Conservation (phyloP, 805 yeast genomes). For the Lipomyces mesembrius region DNA sequence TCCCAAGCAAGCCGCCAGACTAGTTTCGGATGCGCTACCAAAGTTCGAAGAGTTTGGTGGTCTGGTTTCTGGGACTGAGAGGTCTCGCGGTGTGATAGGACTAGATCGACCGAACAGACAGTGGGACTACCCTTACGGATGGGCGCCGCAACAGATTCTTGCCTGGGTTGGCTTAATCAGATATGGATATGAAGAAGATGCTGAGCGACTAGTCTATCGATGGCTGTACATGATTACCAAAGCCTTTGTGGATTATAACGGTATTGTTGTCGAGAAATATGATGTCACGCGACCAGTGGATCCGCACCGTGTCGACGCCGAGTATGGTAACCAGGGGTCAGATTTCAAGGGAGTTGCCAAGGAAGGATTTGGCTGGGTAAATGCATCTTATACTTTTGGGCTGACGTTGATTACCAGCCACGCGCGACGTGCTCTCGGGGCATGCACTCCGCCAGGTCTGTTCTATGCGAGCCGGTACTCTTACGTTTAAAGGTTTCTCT, state of each 20-base stretch:
- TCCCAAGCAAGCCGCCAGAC: slow-evolving; percentile 64
- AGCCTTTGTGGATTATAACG: slow-evolving; percentile 89
- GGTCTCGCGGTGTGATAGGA: slow-evolving; percentile 72
- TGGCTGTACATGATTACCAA: slow-evolving; percentile 91
- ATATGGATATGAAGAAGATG: slow-evolving; percentile 69
- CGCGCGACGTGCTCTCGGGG: slow-evolving; percentile 77
- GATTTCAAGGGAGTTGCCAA: slow-evolving; percentile 91
- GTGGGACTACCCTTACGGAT: slow-evolving; percentile 98
- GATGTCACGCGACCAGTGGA: slow-evolving; percentile 81
- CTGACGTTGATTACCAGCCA: slow-evolving; percentile 65
- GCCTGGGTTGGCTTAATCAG: slow-evolving; percentile 86
- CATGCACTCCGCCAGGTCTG: slow-evolving; percentile 71
- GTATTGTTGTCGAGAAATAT: slow-evolving; percentile 94
- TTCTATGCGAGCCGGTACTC: slow-evolving; percentile 48
- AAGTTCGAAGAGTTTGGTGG: slow-evolving; percentile 89
- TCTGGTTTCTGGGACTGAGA: slow-evolving; percentile 77
- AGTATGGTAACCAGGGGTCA: slow-evolving; percentile 95
- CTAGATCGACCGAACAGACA: slow-evolving; percentile 83
- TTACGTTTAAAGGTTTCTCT: not conserved
- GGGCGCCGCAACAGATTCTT: slow-evolving; percentile 98
- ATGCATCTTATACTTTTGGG: slow-evolving; percentile 81
- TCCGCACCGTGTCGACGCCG: slow-evolving; percentile 92
- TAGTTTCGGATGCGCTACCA: slow-evolving; percentile 62
- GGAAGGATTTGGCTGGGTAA: slow-evolving; percentile 99
- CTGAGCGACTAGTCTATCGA: slow-evolving; percentile 74